phyloP scores from a whole-genome alignment of 331 rosid genomes.

The Erythrophleum ivorense region DNA sequence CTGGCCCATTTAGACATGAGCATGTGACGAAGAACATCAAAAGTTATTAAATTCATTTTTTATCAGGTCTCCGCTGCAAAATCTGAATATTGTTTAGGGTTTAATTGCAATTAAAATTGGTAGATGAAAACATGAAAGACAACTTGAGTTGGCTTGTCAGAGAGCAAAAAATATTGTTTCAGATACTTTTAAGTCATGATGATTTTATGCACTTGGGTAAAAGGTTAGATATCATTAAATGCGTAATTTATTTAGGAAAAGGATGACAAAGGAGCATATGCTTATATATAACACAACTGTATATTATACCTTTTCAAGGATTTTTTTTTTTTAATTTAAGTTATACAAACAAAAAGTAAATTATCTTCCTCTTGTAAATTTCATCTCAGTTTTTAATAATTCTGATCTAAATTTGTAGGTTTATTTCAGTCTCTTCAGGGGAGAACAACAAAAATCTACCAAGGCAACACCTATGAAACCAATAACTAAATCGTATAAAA shows the following conservation, averaged over 20 bases:
- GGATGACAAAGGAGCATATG: background rate
- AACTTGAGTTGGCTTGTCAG: conserved; percentile 26
- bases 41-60: conserved; percentile 14
- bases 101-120: conserved; percentile 39
- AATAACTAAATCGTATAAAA: too few species aligned
- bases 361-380: background rate
- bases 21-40: conserved; percentile 43
- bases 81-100: conserved; percentile 26
- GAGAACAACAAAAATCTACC: too few species aligned
- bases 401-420: background rate
- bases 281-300: background rate
- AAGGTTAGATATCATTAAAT: background rate
- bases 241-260: background rate
- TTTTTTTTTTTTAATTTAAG: too few species aligned
- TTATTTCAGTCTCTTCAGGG: background rate
- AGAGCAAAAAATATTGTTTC: conserved; percentile 21
- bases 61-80: conserved; percentile 24
- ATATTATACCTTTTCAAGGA: background rate
- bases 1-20: conserved; percentile 33
- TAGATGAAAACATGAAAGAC: conserved; percentile 32
- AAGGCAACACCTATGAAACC: too few species aligned
- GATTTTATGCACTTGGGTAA: background rate
- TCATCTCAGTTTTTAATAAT: background rate
- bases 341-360: too few species aligned
- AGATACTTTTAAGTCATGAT: conserved; percentile 7